phyloP scores from a whole-genome alignment of 306 rosid genomes.

The Albizia julibrissin region DNA sequence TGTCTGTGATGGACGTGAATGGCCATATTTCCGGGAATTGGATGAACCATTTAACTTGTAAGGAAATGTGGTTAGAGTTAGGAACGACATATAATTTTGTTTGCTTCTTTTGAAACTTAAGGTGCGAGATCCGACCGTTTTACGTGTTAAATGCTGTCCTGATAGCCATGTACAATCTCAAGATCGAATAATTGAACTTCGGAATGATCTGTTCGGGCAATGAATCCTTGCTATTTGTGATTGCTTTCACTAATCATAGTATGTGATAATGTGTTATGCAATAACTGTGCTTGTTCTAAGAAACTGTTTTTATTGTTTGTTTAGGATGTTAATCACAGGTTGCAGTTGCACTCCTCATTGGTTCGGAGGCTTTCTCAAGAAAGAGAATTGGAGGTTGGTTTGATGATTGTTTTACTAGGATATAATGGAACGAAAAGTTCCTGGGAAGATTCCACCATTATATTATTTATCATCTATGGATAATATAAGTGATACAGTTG shows the following conservation, averaged over 20 bases:
- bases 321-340: constrained; percentile 58
- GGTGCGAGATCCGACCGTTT: neutral
- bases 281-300: neutral
- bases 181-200: neutral
- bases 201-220: neutral
- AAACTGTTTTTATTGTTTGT: constrained; percentile 15
- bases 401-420: constrained; percentile 5
- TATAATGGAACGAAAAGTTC: neutral
- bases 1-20: neutral
- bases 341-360: constrained; percentile 91
- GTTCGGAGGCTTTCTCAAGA: constrained; percentile 85
- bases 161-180: neutral
- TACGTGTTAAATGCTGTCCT: neutral
- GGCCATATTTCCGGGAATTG: neutral
- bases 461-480: neutral
- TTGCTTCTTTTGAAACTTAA: neutral
- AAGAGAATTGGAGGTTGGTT: constrained; percentile 78
- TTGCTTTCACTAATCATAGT: neutral
- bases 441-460: neutral
- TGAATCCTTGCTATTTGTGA: neutral
- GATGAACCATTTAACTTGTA: neutral
- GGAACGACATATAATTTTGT: neutral
- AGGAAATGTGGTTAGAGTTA: neutral
- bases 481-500: neutral
- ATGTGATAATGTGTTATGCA: neutral